Evolutionary conservation across 805 yeast species (phyloP).

Genomic region (Candida berthetii): DNA sequence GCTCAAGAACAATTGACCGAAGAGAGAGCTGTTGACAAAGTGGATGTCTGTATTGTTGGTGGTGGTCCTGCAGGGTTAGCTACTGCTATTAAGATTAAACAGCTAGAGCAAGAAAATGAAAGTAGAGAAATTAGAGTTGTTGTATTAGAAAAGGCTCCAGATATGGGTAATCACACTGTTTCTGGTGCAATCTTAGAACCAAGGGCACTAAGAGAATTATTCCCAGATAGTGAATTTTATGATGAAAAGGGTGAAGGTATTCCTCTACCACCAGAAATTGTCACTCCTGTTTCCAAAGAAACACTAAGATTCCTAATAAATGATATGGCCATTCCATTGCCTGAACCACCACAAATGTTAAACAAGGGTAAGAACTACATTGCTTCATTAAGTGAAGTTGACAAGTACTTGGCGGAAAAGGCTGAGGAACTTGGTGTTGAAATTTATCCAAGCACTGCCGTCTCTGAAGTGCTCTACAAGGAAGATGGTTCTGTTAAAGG

Average conservation of each 20-base stretch:
- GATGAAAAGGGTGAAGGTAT: constrained; percentile 49
- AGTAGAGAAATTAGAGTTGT: constrained; percentile 79
- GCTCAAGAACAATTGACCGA: constrained; percentile 41
- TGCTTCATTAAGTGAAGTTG: constrained; percentile 76
- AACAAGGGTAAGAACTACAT: constrained; percentile 81
- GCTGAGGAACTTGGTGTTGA: constrained; percentile 96
- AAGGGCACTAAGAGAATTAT: constrained; percentile 75
- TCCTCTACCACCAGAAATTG: constrained; percentile 73
- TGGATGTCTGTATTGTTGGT: constrained; percentile 94
- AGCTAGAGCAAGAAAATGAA: constrained; percentile 58
- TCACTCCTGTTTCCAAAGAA: constrained; percentile 71
- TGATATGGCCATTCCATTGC: constrained; percentile 60
- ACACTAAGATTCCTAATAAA: constrained; percentile 65
- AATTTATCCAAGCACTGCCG: constrained; percentile 85
- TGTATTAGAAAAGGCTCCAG: constrained; percentile 87
- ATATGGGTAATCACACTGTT: constrained; percentile 86
- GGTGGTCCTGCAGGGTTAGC: constrained; percentile 98
- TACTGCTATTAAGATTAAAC: constrained; percentile 86
- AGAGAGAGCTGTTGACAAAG: constrained; percentile 77
- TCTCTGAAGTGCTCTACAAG: constrained; percentile 67
- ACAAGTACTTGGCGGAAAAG: constrained; percentile 72
- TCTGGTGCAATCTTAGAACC: constrained; percentile 97
- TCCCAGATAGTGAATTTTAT: constrained; percentile 57
- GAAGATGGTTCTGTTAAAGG: constrained; percentile 66
- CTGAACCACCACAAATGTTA: constrained; percentile 89